Percentiles rank a stretch among this genome's conserved stretches.
Evolutionary conservation across 2,329 filamentous ascomycete genomes (phyloP).

Genomic region (Fusarium compactum): DNA sequence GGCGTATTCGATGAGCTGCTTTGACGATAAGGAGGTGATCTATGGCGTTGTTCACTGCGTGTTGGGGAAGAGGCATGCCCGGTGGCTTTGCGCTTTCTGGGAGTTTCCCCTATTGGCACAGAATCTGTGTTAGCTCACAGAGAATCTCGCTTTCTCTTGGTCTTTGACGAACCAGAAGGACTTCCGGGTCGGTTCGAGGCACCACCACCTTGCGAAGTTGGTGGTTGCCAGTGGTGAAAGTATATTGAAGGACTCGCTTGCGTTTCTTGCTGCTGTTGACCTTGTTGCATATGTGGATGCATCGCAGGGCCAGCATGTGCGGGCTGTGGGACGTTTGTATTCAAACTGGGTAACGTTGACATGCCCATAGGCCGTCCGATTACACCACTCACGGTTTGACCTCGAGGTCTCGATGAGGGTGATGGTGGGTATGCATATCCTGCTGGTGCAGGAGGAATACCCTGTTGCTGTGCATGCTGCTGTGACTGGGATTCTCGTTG

Average conservation of each 20-base stretch:
- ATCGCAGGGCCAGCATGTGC: conserved; percentile 48
- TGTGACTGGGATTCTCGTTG: conserved; percentile 64
- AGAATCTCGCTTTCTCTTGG: conserved; percentile 61
- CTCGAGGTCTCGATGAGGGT: conserved; percentile 60
- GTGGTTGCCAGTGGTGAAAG: conserved; percentile 94
- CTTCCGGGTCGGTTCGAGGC: conserved; percentile 76
- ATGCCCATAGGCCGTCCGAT: conserved; percentile 54
- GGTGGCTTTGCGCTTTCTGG: conserved; percentile 85
- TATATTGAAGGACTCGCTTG: conserved; percentile 79
- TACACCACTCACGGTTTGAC: conserved; percentile 61
- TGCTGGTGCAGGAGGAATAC: conserved; percentile 51
- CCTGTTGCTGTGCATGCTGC: conserved; percentile 52
- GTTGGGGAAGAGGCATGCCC: conserved; percentile 53
- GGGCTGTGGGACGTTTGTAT: conserved; percentile 58
- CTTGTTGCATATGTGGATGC: conserved; percentile 65
- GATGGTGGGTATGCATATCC: conserved; percentile 63
- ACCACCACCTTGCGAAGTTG: conserved; percentile 71
- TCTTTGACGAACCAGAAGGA: conserved; percentile 78
- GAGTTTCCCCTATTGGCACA: conserved; percentile 75
- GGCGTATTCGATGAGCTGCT: conserved; percentile 46
- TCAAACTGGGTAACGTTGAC: conserved; percentile 59
- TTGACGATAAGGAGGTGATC: conserved; percentile 52
- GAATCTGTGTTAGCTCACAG: conserved; percentile 55
- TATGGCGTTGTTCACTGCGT: conserved; percentile 48
- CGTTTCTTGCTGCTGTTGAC: conserved; percentile 65